Base-by-base conservation (phyloP, 2,329 filamentous ascomycete species). In the Rutstroemia sp. region DNA sequence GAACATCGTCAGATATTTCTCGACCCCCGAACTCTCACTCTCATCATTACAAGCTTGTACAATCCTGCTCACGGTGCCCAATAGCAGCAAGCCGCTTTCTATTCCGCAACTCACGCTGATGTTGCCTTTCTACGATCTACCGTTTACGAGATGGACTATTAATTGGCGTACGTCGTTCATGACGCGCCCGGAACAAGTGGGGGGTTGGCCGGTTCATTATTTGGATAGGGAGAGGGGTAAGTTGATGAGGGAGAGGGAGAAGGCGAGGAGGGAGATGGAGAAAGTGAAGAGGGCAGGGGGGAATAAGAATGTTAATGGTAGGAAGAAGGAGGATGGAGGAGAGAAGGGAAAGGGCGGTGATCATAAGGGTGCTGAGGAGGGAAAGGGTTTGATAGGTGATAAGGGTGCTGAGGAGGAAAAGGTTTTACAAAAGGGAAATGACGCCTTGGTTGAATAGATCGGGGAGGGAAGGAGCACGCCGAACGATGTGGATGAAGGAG, bases 81-180 rank as follows among this genome's bases (percentile, higher is more conserved):
- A 58, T 16, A 39, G 47, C 23, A 48, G 54, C 38, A 54, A 40
- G 17, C 55, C 53, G 7, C 17, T 61, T 8, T 55, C 56, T 1
- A 45, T 61, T 14, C 19, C 54, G 1, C 59, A 65, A 46, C 51
- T 65, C 2, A 57, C 58, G 38, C 51, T 62, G 9, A 50, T 63
- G n/a, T 49, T 67, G 4, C 64, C 65, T 0, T 67, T 66, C 54
- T 67, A 64, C 42, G 64, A 65, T 12, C 51, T 66, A 1, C 45
- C 44, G 5, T 66, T 65, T 49, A 58, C 48, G 14, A 45, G 59
- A 3, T 67, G 64, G 65, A 44, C 54, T 1, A 44, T 65, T 7
- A 60, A 54, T 30, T 66, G 59, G 54, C 57, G 59, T 17, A 56
- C 56, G 2, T 48, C 48, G 4, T 62, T 57, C 19, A 58, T 62